Conservation (phyloP, 2,329 filamentous ascomycete genomes). For the Aspergillus viridinutans region DNA sequence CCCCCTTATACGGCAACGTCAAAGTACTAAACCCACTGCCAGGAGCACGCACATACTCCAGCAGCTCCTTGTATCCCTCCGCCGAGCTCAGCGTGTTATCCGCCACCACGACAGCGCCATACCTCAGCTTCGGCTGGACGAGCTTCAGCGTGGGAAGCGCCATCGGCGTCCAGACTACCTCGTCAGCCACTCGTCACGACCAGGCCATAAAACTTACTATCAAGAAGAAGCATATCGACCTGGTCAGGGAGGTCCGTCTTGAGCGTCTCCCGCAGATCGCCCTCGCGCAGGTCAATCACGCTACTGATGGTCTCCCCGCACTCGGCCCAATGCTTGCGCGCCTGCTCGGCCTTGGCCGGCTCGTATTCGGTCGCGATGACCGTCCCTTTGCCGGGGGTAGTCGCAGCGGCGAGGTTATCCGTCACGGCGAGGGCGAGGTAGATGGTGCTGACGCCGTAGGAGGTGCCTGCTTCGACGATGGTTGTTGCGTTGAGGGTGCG, state of each 20-base stretch:
- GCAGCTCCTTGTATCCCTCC: slow-evolving; percentile 46
- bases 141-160: slow-evolving; percentile 52
- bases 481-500: slow-evolving; percentile 47
- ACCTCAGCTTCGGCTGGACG: slow-evolving; percentile 43
- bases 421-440: slow-evolving; percentile 57
- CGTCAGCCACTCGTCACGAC: not conserved
- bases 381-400: slow-evolving; percentile 23
- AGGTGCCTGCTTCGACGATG: slow-evolving; percentile 59
- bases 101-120: slow-evolving; percentile 46
- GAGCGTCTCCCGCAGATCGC: slow-evolving; percentile 56
- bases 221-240: slow-evolving; percentile 57
- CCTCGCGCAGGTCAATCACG: slow-evolving; percentile 55
- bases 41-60: slow-evolving; percentile 44
- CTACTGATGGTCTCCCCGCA: slow-evolving; percentile 47
- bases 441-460: slow-evolving; percentile 59
- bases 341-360: slow-evolving; percentile 48
- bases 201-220: slow-evolving; percentile 50
- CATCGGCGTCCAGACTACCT: slow-evolving; percentile 53
- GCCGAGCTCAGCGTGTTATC: slow-evolving; percentile 46
- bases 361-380: slow-evolving; percentile 62
- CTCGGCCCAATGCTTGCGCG: slow-evolving; percentile 52
- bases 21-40: slow-evolving; percentile 48
- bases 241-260: slow-evolving; percentile 41
- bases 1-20: slow-evolving; percentile 48
- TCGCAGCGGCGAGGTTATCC: slow-evolving; percentile 39